These are phyloP conservation scores for Talaromyces funiculosus DNA, from an alignment of 2,329 filamentous ascomycete genomes.

Conservation along the genomic window DNA sequence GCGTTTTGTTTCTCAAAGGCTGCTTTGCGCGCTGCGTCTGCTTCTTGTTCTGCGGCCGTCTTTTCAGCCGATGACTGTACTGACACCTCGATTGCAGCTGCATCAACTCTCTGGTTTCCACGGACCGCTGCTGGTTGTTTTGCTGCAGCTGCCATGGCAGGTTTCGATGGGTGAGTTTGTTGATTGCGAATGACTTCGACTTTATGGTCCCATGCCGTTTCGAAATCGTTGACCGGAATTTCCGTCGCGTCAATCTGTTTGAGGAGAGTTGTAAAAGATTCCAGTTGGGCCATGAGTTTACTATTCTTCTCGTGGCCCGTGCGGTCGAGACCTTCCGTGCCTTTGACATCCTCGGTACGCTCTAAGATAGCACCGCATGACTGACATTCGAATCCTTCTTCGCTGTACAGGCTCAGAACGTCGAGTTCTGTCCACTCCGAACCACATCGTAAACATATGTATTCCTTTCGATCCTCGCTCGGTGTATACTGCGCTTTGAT, in stretches of 20 bases:
- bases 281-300: constrained; percentile 45
- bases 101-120: constrained; percentile 40
- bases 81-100: constrained; percentile 43
- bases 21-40: constrained; percentile 44
- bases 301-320: constrained; percentile 47
- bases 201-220: constrained; percentile 45
- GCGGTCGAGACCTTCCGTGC: constrained; percentile 38
- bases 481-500: constrained; percentile 80
- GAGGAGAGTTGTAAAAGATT: constrained; percentile 42
- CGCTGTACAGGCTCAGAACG: constrained; percentile 67
- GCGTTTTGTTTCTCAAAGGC: constrained; percentile 48
- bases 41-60: constrained; percentile 44
- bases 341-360: constrained; percentile 41
- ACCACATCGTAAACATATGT: constrained; percentile 74
- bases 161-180: constrained; percentile 36
- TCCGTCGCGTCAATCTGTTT: constrained; percentile 45
- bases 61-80: constrained; percentile 46
- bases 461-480: constrained; percentile 84
- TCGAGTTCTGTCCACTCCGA: constrained; percentile 87
- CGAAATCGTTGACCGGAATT: constrained; percentile 46
- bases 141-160: constrained; percentile 36
- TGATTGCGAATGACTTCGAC: constrained; percentile 42
- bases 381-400: constrained; percentile 73
- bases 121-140: constrained; percentile 37
- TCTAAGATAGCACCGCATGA: constrained; percentile 56